Base-by-base conservation (phyloP, 176 grass and related monocot species). In the Thalia dealbata region DNA sequence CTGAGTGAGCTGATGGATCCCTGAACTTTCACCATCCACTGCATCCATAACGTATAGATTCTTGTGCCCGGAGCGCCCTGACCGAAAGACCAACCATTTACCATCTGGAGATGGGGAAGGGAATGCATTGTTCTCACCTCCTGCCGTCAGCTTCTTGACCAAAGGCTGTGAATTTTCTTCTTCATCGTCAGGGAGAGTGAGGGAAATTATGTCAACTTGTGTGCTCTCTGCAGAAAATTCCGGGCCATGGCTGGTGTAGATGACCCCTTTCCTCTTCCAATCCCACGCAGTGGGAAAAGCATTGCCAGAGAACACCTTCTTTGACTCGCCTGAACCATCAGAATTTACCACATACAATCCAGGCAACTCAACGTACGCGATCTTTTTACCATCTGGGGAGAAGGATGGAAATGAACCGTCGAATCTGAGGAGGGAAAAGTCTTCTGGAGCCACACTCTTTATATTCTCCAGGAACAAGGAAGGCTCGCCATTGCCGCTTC, bases 21-120 rank as follows among this genome's bases (percentile, higher is more conserved):
- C 83, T 0, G 82, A 76, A 50, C 77, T 78, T 81, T 97, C 93
- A 3, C 93, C 93, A 50, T 84, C 72, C 58, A 82, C 73, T 0
- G 89, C 86, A 32, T 97, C 83, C 83, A 92, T 88, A 67, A 97
- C 82, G 80, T 92, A 97, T 0, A 97, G 83, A 70, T 97, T 97
- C 78, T 97, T 97, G 78, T 90, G 81, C 16, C 93, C 93, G 0
- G 85, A 88, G 42, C 87, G 80, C 50, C 93, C 89, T 0, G 89
- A 92, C 1, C 93, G 84, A 82, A 97, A 97, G 27, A 97, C 93
- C 25, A 97, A 48, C 86, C 82, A 97, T 72, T 90, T 92, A 29
- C 93, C 89, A 42, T 96, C 89, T 16, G 93, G 93, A 48, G 93
- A 96, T 0, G 93, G 84, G 0, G 89, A 96, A 10, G 93, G 86